Evolutionary conservation across 73 alveolate genomes (phyloP).

Genomic region (Paramecium biaurelia): DNA sequence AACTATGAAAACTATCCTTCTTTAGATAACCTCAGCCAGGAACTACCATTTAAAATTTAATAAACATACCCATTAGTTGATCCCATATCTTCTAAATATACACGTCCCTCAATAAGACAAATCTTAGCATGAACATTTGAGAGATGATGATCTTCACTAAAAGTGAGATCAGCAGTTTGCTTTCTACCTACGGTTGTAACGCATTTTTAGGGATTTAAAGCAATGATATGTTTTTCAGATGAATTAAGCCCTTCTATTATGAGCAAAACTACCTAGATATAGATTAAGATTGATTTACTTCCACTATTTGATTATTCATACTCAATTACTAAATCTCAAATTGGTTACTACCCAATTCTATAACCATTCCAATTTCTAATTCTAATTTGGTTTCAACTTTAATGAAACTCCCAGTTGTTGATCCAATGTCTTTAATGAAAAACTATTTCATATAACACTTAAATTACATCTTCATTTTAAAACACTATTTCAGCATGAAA

Average conservation of each 20-base stretch:
- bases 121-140: slow-evolving; percentile 65
- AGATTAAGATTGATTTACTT: neutral
- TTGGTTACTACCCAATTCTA: slow-evolving; percentile 80
- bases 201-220: neutral
- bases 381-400: slow-evolving; percentile 73
- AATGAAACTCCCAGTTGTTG: slow-evolving; percentile 83
- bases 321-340: slow-evolving; percentile 65
- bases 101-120: slow-evolving; percentile 40
- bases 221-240: slow-evolving; percentile 6
- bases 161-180: slow-evolving; percentile 43
- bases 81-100: slow-evolving; percentile 61
- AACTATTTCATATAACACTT: neutral
- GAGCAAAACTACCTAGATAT: neutral
- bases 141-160: slow-evolving; percentile 58
- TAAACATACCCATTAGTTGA: slow-evolving; percentile 57
- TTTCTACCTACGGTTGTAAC: slow-evolving; percentile 59
- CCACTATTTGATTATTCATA: neutral
- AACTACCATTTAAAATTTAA: neutral
- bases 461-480: slow-evolving; percentile 39
- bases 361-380: slow-evolving; percentile 74
- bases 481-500: slow-evolving; percentile 77
- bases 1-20: slow-evolving; percentile 24
- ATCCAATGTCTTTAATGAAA: slow-evolving; percentile 74
- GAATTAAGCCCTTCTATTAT: slow-evolving; percentile 17
- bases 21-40: slow-evolving; percentile 59